phyloP scores from a whole-genome alignment of 2,329 filamentous ascomycete genomes.

The Fusarium graminum region DNA sequence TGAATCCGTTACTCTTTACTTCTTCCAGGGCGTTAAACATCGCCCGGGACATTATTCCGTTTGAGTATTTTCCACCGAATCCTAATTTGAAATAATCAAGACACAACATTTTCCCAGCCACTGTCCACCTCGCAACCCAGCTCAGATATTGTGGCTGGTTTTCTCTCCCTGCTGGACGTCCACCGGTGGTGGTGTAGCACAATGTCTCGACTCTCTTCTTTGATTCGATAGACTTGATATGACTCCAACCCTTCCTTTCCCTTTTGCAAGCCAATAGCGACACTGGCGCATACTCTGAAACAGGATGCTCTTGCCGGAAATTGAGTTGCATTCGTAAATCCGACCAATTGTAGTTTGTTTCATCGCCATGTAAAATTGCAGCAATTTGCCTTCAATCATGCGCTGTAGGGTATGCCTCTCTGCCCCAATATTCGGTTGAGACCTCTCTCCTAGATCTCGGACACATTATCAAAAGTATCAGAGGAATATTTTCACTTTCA shows the following conservation, averaged over 20 bases:
- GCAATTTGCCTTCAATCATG: background rate
- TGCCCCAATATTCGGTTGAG: too few species aligned
- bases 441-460: too few species aligned
- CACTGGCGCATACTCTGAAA: constrained; percentile 26
- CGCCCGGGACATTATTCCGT: constrained; percentile 9
- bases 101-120: constrained; percentile 20
- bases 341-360: background rate
- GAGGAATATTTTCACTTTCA: constrained; percentile 5
- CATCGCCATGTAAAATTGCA: background rate
- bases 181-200: background rate
- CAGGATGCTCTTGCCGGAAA: background rate
- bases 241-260: constrained; percentile 12
- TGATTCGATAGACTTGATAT: constrained; percentile 8
- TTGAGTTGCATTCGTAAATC: constrained; percentile 5
- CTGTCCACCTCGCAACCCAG: constrained; percentile 13
- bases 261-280: constrained; percentile 10
- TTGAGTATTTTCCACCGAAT: constrained; percentile 5
- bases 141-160: constrained; percentile 32
- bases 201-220: constrained; percentile 21
- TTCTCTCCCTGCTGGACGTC: constrained; percentile 5
- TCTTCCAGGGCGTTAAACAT: background rate
- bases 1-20: background rate
- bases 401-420: constrained; percentile 12
- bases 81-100: background rate
- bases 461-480: background rate